These are phyloP conservation scores for Fusarium fracticaudum DNA, from an alignment of 2,329 filamentous ascomycete genomes.

Conservation along the genomic window DNA sequence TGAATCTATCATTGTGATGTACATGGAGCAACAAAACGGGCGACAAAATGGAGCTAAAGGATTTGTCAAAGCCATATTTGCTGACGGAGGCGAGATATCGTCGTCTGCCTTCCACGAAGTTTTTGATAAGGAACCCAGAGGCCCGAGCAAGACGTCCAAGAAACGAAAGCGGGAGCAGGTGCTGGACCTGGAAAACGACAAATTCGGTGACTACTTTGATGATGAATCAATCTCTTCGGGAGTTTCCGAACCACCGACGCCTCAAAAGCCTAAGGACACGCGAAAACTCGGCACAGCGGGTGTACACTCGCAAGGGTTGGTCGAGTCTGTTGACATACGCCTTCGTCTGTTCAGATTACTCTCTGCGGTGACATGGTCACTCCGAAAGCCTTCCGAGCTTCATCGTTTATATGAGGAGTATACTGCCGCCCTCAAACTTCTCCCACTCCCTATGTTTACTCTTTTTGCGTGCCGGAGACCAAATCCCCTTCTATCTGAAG, in stretches of 20 bases:
- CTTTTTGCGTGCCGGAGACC: slow-evolving; percentile 57
- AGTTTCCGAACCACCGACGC: slow-evolving; percentile 57
- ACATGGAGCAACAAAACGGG: slow-evolving; percentile 60
- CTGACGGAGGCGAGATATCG: slow-evolving; percentile 66
- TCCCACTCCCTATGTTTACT: slow-evolving; percentile 67
- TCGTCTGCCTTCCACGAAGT: slow-evolving; percentile 70
- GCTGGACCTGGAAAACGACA: slow-evolving; percentile 67
- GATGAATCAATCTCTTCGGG: slow-evolving; percentile 63
- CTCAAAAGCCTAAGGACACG: slow-evolving; percentile 49
- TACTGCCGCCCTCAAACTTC: slow-evolving; percentile 64
- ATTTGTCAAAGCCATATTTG: slow-evolving; percentile 73
- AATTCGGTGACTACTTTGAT: slow-evolving; percentile 69
- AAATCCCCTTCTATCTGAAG: slow-evolving; percentile 49
- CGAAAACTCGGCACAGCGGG: slow-evolving; percentile 36
- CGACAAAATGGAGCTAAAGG: slow-evolving; percentile 59
- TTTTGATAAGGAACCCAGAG: slow-evolving; percentile 69
- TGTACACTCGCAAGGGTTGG: slow-evolving; percentile 42
- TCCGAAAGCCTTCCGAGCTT: slow-evolving; percentile 55
- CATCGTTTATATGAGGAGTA: slow-evolving; percentile 68
- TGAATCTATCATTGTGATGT: slow-evolving; percentile 69
- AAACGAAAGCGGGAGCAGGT: slow-evolving; percentile 60
- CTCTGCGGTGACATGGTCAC: slow-evolving; percentile 57
- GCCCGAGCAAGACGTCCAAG: slow-evolving; percentile 52
- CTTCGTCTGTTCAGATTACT: slow-evolving; percentile 70
- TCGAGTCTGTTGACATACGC: slow-evolving; percentile 69